phyloP scores from a whole-genome alignment of 345 rosid genomes.

The Eucalyptus regnans region DNA sequence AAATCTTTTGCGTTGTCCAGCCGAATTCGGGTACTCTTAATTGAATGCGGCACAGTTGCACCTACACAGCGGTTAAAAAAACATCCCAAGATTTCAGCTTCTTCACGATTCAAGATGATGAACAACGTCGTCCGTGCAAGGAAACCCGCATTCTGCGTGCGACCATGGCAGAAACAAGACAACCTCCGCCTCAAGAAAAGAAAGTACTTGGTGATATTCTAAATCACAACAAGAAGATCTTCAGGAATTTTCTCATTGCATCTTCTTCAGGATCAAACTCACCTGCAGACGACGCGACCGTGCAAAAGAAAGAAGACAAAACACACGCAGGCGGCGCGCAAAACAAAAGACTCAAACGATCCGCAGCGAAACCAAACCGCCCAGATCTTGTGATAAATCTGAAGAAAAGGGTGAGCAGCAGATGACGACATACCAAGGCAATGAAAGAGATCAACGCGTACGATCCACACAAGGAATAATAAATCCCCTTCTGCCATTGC shows the following conservation, averaged over 20 bases:
- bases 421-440: not conserved
- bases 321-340: not conserved
- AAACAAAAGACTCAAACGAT: not conserved
- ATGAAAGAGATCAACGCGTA: constrained; percentile 1
- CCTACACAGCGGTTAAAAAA: constrained; percentile 6
- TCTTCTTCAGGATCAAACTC: not conserved
- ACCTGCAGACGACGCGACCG: not conserved
- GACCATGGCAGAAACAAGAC: not conserved
- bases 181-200: not conserved
- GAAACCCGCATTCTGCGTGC: not conserved
- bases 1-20: constrained; percentile 95
- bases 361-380: not conserved
- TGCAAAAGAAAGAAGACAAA: not conserved
- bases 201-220: not conserved
- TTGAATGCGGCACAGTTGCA: constrained; percentile 72
- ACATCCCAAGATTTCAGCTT: not conserved
- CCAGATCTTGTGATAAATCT: not conserved
- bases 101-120: not conserved
- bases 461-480: not conserved
- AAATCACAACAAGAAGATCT: not conserved
- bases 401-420: not conserved
- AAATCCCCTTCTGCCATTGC: constrained; percentile 4
- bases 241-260: not conserved
- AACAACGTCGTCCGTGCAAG: not conserved
- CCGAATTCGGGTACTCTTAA: constrained; percentile 89